Evolutionary conservation across 2,329 filamentous ascomycete genomes (phyloP), one percentile per base, ranked within the genome.

Genomic region (Xylariaceae sp.): DNA sequence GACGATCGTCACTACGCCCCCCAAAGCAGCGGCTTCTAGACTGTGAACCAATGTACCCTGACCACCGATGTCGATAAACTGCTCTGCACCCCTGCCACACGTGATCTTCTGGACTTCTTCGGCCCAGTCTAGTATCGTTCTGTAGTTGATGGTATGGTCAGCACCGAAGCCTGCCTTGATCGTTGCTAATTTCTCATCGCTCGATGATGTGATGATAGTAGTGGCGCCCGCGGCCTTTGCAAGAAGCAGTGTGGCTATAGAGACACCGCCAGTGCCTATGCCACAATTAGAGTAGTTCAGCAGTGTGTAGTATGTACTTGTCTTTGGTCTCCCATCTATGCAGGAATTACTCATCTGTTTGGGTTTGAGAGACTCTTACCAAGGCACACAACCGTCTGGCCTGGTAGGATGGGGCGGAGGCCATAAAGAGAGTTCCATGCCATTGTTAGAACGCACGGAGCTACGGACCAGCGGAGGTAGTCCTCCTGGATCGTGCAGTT

Each of bases 201-300:
- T 73, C 1, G 75, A 76, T 0, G 75, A 77, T 1, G 77, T 80
- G 45, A 79, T 68, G 51, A 80, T 73, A 8, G 72, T 49, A 27
- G 57, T 66, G 0, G 67, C 68, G 10, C 65, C 72, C 2, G 63
- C 62, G 6, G 74, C 74, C 52, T 72, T 73, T 12, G 69, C 75
- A 42, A 75, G 63, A 41, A 70, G 66, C 46, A 74, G 58, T 7
- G 67, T 72, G 0, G 67, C 66, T 37, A 74, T 55, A 1, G 70
- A 66, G 7, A 75, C 70, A 1, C 72, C 73, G 3, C 72, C 72
- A 3, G 73, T 76, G 2, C 73, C 73, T 67, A 44, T 22, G 20
- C 7, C 22, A 20, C 20, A 19, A 22, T 32, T 36, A 14, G 25
- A 5, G 25, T 32, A 22, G 23, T 39, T 29, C 34, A 17, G 12